A percentile compares a stretch with the other conserved stretches of the same genome.
phyloP scores from a whole-genome alignment of 1,284 basidiomycete species.

The Tetrapyrgos nigripes region DNA sequence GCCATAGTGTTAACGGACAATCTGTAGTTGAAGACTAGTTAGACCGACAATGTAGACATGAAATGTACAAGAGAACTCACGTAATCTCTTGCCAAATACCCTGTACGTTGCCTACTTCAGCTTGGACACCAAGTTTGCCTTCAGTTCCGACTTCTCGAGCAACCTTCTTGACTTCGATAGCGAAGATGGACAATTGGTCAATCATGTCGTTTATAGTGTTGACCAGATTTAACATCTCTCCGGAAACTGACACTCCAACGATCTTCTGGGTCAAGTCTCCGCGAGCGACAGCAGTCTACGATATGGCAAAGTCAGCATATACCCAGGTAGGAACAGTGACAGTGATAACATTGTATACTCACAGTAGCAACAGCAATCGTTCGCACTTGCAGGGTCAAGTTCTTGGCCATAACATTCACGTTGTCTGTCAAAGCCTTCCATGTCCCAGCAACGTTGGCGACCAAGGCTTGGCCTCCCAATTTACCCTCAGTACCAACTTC shows the following conservation, averaged over 20 bases:
- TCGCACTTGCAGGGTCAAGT: slow-evolving; percentile 48
- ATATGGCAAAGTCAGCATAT: slow-evolving; percentile 87
- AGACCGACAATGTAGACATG: slow-evolving; percentile 4
- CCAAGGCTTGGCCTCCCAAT: slow-evolving; percentile 86
- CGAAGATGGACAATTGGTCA: slow-evolving; percentile 77
- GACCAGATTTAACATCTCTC: slow-evolving; percentile 93
- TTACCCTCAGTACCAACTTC: slow-evolving; percentile 91
- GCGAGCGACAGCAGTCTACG: slow-evolving; percentile 93
- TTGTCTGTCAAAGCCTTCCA: slow-evolving; percentile 98
- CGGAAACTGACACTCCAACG: slow-evolving; percentile 90
- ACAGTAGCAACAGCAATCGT: slow-evolving; percentile 46
- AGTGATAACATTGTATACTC: slow-evolving; percentile 21
- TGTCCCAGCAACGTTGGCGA: slow-evolving; percentile 93
- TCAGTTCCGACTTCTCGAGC: slow-evolving; percentile 96
- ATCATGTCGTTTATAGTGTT: slow-evolving; percentile 98
- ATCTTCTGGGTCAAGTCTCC: slow-evolving; percentile 97
- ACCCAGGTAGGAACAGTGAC: slow-evolving; percentile 10
- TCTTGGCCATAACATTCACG: slow-evolving; percentile 89
- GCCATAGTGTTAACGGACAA: slow-evolving; percentile 97
- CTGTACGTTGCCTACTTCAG: slow-evolving; percentile 96
- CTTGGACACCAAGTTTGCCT: slow-evolving; percentile 96
- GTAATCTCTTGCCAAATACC: slow-evolving; percentile 99
- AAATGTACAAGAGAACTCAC: slow-evolving; percentile 54
- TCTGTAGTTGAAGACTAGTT: slow-evolving; percentile 36
- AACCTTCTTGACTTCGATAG: slow-evolving; percentile 94